Evolutionary conservation across 2,329 filamentous ascomycete species (phyloP).

Genomic region (Calonectria hawksworthii): DNA sequence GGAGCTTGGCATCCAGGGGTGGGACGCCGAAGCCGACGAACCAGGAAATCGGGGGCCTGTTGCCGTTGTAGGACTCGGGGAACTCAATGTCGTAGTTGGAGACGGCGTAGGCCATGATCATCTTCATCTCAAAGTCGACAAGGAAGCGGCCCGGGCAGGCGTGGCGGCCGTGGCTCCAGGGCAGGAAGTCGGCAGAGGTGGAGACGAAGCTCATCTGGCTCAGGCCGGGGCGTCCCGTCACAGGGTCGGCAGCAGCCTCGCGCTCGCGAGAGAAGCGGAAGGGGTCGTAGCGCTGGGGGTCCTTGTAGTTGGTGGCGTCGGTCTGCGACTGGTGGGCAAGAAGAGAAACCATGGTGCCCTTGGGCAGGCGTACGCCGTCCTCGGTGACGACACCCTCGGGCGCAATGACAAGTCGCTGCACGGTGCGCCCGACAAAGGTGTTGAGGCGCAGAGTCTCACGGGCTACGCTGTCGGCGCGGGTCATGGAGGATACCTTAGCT

Average conservation of each 20-base stretch:
- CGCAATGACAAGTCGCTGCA: slow-evolving; percentile 48
- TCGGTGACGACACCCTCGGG: slow-evolving; percentile 47
- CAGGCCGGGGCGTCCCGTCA: slow-evolving; percentile 4
- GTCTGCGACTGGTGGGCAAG: not conserved
- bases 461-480: slow-evolving; percentile 56
- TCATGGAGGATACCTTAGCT: slow-evolving; percentile 52
- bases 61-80: slow-evolving; percentile 23
- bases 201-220: slow-evolving; percentile 7
- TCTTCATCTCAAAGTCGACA: slow-evolving; percentile 51
- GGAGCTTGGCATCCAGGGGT: not conserved
- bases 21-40: slow-evolving; percentile 8
- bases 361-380: slow-evolving; percentile 20
- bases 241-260: slow-evolving; percentile 38
- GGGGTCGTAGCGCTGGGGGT: slow-evolving; percentile 9
- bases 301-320: not conserved
- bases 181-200: slow-evolving; percentile 35
- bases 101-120: slow-evolving; percentile 44
- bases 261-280: slow-evolving; percentile 47
- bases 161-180: slow-evolving; percentile 54
- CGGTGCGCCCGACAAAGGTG: slow-evolving; percentile 46
- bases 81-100: slow-evolving; percentile 42
- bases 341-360: not conserved
- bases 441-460: slow-evolving; percentile 59
- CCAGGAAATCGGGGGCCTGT: not conserved
- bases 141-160: slow-evolving; percentile 51